These are phyloP conservation scores for Chaetomium strumarium DNA, from an alignment of 2,329 filamentous ascomycete genomes.

Conservation along the genomic window DNA sequence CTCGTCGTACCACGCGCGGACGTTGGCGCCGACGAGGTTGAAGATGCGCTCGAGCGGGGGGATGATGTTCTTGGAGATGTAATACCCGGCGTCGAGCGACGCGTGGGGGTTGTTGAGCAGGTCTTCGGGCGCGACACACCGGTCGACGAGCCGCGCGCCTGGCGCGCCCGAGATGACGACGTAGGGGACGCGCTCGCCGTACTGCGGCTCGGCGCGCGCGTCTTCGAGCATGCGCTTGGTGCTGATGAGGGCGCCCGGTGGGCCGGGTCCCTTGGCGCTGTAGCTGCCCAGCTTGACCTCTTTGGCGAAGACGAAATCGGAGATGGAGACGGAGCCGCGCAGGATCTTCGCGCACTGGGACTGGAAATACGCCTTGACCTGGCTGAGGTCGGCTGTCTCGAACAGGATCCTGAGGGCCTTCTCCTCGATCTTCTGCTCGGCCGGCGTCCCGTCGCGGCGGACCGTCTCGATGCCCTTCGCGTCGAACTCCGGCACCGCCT, in stretches of 20 bases:
- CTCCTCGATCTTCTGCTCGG: conserved; percentile 95
- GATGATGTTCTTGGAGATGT: conserved; percentile 92
- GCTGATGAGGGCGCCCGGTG: conserved; percentile 83
- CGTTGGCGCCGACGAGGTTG: conserved; percentile 89
- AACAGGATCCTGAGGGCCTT: conserved; percentile 85
- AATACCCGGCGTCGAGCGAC: conserved; percentile 89
- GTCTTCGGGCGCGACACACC: conserved; percentile 82
- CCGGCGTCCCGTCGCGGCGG: conserved; percentile 86
- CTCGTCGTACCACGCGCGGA: conserved; percentile 88
- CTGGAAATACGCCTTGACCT: conserved; percentile 87
- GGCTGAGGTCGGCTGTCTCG: conserved; percentile 78
- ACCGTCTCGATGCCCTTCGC: conserved; percentile 99
- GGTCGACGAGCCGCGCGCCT: conserved; percentile 77
- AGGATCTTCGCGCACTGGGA: conserved; percentile 88
- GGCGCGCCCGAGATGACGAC: conserved; percentile 87
- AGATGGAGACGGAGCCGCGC: conserved; percentile 77
- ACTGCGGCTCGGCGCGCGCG: conserved; percentile 81
- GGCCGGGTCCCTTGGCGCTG: conserved; percentile 69
- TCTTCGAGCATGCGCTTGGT: conserved; percentile 82
- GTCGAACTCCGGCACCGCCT: conserved; percentile 81
- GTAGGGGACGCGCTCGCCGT: conserved; percentile 91
- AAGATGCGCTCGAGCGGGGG: conserved; percentile 94
- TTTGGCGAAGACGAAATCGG: conserved; percentile 92
- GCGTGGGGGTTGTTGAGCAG: conserved; percentile 70
- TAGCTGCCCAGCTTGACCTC: conserved; percentile 91